Base-by-base conservation (phyloP, 768 basidiomycete genomes). In the Lentinus tigrinus region DNA sequence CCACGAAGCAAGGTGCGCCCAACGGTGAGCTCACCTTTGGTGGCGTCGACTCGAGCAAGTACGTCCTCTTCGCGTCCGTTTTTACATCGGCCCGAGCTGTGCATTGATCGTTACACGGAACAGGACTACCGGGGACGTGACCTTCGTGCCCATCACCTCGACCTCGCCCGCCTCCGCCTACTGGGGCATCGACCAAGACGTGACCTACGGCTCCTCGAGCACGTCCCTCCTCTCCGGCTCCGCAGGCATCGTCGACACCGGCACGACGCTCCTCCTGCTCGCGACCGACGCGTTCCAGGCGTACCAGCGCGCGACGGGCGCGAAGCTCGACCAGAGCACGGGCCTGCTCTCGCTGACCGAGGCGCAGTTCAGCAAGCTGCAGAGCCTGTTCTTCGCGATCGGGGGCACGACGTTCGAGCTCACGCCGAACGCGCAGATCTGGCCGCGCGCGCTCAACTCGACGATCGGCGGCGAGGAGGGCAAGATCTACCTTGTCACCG, bases 401-500 rank as follows among this genome's bases (percentile, higher is more conserved):
- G 81, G 69, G 43, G 58, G 83, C 80, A 71, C 71, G 16, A 78
- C 77, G 9, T 85, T 77, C 63, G 81, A 82, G 68, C 62, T 89
- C 54, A 84, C 81, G 3, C 67, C 82, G 16, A 85, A 87, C 63
- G 86, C 84, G 3, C 87, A 90, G 75, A 82, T 85, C 60, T 89
- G 86, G 85, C 87, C 86, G 0, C 81, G 84, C 47, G 65, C 74
- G 3, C 73, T 83, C 59, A 88, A 89, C 72, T 69, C 73, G 16
- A 70, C 72, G 34, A 77, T 90, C 14, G 85, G 85, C 55, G 88
- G 88, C 46, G 67, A 72, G 26, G 61, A 72, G 4, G 64, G 67
- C 63, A 69, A 70, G 54, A 86, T 87, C 61, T 87, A 86, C 63
- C 74, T 85, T 59, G 75, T 86, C 64, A 73, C 77, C n/a, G 75